Conservation (phyloP, 768 basidiomycete species). For the Lactarius trivialis region DNA sequence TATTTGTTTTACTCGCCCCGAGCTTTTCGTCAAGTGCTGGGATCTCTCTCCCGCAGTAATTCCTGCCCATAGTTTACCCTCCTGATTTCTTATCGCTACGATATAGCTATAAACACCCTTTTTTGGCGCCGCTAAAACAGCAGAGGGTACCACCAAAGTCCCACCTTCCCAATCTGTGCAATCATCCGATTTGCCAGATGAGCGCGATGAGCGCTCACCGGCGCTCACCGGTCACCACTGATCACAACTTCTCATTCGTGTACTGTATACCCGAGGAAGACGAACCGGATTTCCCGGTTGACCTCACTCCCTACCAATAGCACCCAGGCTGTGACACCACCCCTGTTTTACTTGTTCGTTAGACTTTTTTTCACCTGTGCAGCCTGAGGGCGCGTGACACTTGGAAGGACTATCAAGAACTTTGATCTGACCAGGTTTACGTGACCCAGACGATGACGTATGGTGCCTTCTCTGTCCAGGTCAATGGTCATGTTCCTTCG, state of each 20-base stretch:
- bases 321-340: background rate
- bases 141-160: background rate
- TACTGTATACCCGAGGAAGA: background rate
- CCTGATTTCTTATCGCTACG: background rate
- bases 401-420: background rate
- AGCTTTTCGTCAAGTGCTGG: background rate
- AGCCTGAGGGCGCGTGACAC: background rate
- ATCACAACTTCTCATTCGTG: no score
- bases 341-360: background rate
- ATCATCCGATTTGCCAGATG: background rate
- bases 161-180: background rate
- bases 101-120: no score
- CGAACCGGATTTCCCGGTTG: background rate
- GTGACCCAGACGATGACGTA: background rate
- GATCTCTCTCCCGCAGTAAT: background rate
- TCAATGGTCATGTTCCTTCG: no score
- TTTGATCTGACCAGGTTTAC: background rate
- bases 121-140: background rate
- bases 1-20: background rate
- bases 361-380: background rate
- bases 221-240: no score
- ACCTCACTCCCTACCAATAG: background rate
- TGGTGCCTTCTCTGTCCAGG: background rate
- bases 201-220: background rate
- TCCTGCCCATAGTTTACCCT: background rate